A percentile compares a stretch with the other conserved stretches of the same genome.
phyloP scores from a whole-genome alignment of 441 rosid genomes.

The Lepidium campestre region DNA sequence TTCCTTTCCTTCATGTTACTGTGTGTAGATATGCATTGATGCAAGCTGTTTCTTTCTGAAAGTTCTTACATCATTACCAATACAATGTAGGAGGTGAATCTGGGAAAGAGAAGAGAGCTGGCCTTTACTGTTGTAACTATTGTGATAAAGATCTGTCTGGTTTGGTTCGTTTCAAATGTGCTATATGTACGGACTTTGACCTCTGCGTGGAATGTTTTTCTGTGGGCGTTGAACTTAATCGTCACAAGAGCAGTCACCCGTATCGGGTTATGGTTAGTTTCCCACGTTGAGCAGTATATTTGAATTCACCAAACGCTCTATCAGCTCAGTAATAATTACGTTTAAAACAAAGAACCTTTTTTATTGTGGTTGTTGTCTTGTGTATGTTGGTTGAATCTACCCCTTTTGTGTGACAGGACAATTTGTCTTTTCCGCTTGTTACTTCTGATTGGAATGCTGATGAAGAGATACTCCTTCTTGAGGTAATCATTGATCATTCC shows the following conservation, averaged over 20 bases:
- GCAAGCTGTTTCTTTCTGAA: background rate
- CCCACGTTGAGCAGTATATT: background rate
- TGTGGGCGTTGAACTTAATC: constrained; percentile 68
- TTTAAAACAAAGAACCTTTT: background rate
- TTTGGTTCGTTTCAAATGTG: constrained; percentile 75
- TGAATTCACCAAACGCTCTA: background rate
- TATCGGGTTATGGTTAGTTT: constrained; percentile 83
- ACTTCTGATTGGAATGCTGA: constrained; percentile 94
- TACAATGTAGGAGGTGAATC: constrained; percentile 36
- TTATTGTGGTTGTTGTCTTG: background rate
- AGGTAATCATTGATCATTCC: constrained; percentile 41
- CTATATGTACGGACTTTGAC: constrained; percentile 78
- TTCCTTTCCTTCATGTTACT: background rate
- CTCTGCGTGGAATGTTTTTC: constrained; percentile 89
- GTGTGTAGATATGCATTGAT: background rate
- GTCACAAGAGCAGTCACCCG: constrained; percentile 72
- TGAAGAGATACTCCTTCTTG: constrained; percentile 90
- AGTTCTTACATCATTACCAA: constrained; percentile 8
- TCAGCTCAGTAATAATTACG: background rate
- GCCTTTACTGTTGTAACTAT: constrained; percentile 80
- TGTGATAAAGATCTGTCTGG: constrained; percentile 84
- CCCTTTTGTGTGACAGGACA: constrained; percentile 53
- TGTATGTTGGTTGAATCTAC: background rate
- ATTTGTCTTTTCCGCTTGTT: constrained; percentile 82
- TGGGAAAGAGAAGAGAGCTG: constrained; percentile 41